Evolutionary conservation across 164 flowering plant genomes (phyloP).

Genomic region (Echeveria elegans): DNA sequence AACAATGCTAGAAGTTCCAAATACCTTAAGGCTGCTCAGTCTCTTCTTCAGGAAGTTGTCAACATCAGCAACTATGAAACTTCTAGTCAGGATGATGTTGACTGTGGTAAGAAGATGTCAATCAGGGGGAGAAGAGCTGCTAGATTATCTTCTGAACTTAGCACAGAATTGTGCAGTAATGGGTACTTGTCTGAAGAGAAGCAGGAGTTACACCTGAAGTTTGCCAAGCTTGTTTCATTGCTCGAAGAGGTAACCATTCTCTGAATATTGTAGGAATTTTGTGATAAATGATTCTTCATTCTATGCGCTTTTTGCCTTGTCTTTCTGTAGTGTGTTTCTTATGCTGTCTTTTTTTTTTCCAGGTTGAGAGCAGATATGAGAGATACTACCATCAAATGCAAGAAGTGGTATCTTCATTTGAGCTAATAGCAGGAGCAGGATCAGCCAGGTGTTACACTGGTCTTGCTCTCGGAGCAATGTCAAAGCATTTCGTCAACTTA

Average conservation of each 20-base stretch:
- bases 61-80: conserved; percentile 33
- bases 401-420: conserved; percentile 60
- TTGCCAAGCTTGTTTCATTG: conserved; percentile 51
- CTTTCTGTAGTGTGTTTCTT: not conserved
- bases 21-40: conserved; percentile 52
- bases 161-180: conserved; percentile 32
- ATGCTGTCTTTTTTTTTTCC: conserved; percentile 8
- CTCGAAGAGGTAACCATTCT: conserved; percentile 47
- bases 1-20: conserved; percentile 32
- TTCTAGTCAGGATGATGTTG: conserved; percentile 26
- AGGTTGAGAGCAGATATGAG: conserved; percentile 76
- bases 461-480: conserved; percentile 76
- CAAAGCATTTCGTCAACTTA: conserved; percentile 58
- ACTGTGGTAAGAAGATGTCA: conserved; percentile 19
- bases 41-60: conserved; percentile 58
- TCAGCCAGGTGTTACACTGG: conserved; percentile 68
- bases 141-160: conserved; percentile 32
- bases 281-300: not conserved
- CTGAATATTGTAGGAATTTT: not conserved
- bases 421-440: conserved; percentile 58
- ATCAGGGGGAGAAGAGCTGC: conserved; percentile 18
- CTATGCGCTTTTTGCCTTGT: not conserved
- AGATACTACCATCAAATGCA: conserved; percentile 63
- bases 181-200: conserved; percentile 28
- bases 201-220: conserved; percentile 35